Percentiles rank a stretch among this genome's conserved stretches.
Conservation (phyloP, 2,329 filamentous ascomycete species). For the Diatrype stigma region DNA sequence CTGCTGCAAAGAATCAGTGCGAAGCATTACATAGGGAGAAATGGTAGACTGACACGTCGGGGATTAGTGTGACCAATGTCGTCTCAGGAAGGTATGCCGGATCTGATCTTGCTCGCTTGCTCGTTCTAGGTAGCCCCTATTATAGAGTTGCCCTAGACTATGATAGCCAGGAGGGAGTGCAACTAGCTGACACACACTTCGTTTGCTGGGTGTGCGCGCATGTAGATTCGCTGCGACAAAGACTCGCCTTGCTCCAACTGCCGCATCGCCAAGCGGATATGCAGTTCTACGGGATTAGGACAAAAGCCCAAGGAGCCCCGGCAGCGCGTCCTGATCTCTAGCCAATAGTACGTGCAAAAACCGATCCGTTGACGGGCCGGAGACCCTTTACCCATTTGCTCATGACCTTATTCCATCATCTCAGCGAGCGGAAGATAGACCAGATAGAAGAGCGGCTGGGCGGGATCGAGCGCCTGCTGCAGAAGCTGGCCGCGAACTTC, state of each 20-base stretch:
- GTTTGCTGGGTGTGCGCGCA: no score
- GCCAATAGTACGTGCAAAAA: constrained; percentile 50
- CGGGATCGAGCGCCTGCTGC: constrained; percentile 34
- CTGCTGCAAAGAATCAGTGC: neutral
- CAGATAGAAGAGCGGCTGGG: constrained; percentile 34
- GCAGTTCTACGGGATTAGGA: constrained; percentile 50
- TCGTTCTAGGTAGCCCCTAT: no score
- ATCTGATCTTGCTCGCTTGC: no score
- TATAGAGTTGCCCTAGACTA: no score
- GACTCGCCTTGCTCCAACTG: constrained; percentile 56
- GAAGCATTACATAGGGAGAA: neutral
- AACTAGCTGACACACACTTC: no score
- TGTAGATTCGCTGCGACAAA: constrained; percentile 55
- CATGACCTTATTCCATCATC: neutral
- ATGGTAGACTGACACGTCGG: neutral
- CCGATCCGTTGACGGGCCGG: neutral
- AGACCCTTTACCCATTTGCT: no score
- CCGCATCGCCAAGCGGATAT: constrained; percentile 46
- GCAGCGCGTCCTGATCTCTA: constrained; percentile 55
- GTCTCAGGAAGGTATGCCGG: constrained; percentile 23
- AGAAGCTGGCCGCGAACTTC: constrained; percentile 21
- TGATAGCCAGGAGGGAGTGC: no score
- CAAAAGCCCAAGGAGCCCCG: constrained; percentile 52
- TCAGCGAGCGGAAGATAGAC: constrained; percentile 49
- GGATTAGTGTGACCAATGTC: constrained; percentile 25